Conservation (phyloP, 305 asterid genomes). For the Fraxinus floribunda region DNA sequence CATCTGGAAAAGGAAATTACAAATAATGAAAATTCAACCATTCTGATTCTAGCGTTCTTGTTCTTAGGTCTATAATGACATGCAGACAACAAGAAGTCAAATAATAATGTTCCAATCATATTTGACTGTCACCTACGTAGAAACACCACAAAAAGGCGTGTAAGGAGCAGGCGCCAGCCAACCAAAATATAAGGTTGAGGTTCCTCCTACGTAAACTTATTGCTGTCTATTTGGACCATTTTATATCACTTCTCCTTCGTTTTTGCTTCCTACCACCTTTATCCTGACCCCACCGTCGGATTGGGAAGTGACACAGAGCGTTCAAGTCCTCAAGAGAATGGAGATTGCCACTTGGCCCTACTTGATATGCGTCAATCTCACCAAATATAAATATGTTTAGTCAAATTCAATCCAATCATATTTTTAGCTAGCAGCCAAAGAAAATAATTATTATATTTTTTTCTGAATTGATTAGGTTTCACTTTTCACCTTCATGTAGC, state of each 20-base stretch:
- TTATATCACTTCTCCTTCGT: neutral
- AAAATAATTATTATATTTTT: neutral
- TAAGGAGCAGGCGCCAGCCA: slow-evolving; percentile 16
- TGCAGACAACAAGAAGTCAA: neutral
- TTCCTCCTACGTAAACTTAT: neutral
- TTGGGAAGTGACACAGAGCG: neutral
- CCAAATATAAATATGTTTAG: neutral
- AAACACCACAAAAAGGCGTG: neutral
- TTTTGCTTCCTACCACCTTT: neutral
- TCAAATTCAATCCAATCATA: neutral
- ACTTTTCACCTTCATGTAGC: neutral
- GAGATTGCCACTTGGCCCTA: neutral
- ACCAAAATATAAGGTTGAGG: slow-evolving; percentile 7
- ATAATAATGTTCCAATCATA: neutral
- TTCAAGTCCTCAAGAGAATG: neutral
- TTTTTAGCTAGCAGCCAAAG: neutral
- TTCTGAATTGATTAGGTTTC: neutral
- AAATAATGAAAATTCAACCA: neutral
- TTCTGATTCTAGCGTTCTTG: neutral
- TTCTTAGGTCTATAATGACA: neutral
- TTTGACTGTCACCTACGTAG: neutral
- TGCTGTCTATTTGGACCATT: slow-evolving; percentile 12
- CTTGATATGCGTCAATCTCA: neutral
- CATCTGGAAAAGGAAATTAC: neutral
- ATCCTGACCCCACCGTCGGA: neutral